Base-by-base conservation (phyloP, 2,329 filamentous ascomycete genomes). In the Pseudogymnoascus sp. region DNA sequence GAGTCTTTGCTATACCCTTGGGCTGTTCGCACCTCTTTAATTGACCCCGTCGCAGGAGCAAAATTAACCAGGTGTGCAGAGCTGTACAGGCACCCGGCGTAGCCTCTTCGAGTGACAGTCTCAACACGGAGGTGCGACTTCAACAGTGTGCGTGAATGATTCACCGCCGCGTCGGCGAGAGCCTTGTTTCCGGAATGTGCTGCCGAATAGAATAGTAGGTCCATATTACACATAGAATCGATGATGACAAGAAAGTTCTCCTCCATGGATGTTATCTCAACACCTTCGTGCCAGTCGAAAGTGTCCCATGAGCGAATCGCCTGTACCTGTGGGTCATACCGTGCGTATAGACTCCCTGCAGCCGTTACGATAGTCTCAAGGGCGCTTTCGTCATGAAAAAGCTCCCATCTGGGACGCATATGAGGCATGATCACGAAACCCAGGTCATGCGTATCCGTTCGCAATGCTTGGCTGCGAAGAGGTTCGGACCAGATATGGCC, bases 371-470 rank as follows among this genome's bases (percentile, higher is more conserved):
- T 36, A 64, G 61, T 14, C 59, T 68, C 6, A 60, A 69, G 61
- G 65, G 67, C 31, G 37, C 63, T 36, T 37, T 34, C 5, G 56
- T 66, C 60, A 21, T 66, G 31, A 31, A 64, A 65, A 14, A 65
- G 53, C 64, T 68, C 60, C 67, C 67, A 59, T 62, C 70, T 69
- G 65, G 66, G 75, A 34, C 74, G 75, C 2, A 77, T 66, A 14
- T 75, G 76, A 1, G 77, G 77, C 5, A 76, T 73, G 5, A 79
- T 76, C 65, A 80, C 79, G 64, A 80, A 80, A 0, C 78, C 77
- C 68, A 80, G 31, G 40, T 79, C 78, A 62, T 80, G 78, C 0
- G 77, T 80, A 61, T 78, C 75, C 5, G 71, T 68, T 40, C 67
- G 23, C 11, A 14, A 63, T n/a, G 61, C 64, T 65, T 66, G 67